Evolutionary conservation across 2,329 filamentous ascomycete genomes (phyloP).

Genomic region (Calonectria henricotiae): DNA sequence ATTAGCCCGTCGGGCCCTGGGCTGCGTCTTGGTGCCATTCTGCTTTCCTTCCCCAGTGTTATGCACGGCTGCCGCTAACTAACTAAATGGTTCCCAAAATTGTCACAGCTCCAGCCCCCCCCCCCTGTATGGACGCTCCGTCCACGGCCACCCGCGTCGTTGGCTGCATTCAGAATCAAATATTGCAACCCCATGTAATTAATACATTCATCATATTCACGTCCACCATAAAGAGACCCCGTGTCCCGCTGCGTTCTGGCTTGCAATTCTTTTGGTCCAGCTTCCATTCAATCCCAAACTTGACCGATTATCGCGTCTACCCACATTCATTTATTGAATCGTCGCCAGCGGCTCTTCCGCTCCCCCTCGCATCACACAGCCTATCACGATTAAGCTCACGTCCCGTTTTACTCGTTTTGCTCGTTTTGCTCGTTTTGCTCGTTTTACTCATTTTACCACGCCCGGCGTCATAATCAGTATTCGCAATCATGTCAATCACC

Average conservation of each 20-base stretch:
- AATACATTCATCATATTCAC: background rate
- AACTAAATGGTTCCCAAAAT: background rate
- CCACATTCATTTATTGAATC: conserved; percentile 11
- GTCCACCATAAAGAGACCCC: background rate
- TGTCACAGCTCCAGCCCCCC: background rate
- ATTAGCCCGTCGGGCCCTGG: background rate
- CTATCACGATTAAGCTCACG: background rate
- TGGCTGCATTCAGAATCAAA: background rate
- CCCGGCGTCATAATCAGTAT: background rate
- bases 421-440: too few relatives aligned
- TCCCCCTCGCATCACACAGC: background rate
- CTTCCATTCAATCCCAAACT: conserved; percentile 7
- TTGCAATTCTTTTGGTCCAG: background rate
- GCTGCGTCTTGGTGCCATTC: background rate
- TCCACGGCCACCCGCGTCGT: background rate
- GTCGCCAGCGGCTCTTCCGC: background rate
- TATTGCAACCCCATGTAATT: conserved; percentile 10
- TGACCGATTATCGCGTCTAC: conserved; percentile 16
- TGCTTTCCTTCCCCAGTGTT: too few relatives aligned
- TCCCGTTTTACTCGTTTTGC: background rate
- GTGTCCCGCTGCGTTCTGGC: background rate
- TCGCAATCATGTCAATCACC: background rate
- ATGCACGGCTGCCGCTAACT: background rate
- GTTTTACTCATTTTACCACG: background rate
- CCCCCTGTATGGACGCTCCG: background rate